Evolutionary conservation across 345 rosid genomes (phyloP).

Genomic region (Viola odorata): DNA sequence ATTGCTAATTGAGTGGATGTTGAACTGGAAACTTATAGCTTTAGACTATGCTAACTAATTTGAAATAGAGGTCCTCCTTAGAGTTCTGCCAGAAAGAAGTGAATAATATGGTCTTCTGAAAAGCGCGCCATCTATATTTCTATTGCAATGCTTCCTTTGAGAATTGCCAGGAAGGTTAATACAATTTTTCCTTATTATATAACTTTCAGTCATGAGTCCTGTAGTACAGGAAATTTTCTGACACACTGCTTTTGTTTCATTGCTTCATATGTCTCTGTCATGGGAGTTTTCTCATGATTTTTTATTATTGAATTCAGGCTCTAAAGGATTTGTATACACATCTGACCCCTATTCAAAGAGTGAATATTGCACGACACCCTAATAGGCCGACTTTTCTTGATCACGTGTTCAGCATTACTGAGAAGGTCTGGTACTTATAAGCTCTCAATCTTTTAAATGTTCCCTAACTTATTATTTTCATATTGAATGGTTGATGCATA

Average conservation of each 20-base stretch:
- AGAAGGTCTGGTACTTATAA: slow-evolving; percentile 53
- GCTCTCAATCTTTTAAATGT: slow-evolving; percentile 8
- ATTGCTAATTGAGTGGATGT: too few species aligned
- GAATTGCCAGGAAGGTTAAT: not conserved
- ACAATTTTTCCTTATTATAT: not conserved
- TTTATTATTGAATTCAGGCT: slow-evolving; percentile 43
- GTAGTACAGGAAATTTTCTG: too few species aligned
- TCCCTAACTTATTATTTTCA: not conserved
- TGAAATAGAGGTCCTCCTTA: too few species aligned
- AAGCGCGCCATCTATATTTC: too few species aligned
- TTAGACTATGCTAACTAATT: too few species aligned
- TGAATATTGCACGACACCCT: slow-evolving; percentile 93
- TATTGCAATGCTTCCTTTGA: too few species aligned
- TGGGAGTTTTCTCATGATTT: slow-evolving; percentile 11
- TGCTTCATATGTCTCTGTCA: too few species aligned
- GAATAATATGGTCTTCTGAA: too few species aligned
- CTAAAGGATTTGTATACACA: slow-evolving; percentile 67
- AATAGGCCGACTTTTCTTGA: slow-evolving; percentile 97
- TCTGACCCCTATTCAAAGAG: slow-evolving; percentile 87
- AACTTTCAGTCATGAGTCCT: too few species aligned
- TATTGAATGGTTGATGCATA: slow-evolving; percentile 1
- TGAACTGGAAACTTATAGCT: too few species aligned
- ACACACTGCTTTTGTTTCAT: too few species aligned
- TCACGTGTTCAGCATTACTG: slow-evolving; percentile 82
- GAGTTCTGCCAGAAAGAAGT: too few species aligned